Base-by-base conservation (phyloP, 768 basidiomycete genomes). In the Piloderma croceum region DNA sequence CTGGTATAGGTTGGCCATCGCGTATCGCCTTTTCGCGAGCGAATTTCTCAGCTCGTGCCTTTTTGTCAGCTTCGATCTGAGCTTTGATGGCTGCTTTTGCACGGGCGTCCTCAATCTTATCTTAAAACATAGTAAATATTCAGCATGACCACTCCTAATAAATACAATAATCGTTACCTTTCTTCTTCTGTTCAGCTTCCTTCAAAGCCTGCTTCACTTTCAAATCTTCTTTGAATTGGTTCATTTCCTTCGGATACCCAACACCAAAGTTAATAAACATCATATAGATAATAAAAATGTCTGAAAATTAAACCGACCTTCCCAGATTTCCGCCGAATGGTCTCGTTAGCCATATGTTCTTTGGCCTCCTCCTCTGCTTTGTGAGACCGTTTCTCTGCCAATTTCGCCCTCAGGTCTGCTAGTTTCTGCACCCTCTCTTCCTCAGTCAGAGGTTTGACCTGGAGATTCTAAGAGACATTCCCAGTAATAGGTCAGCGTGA, bases 381-480 rank as follows among this genome's bases (percentile, higher is more conserved):
- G 37, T 55, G 62, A 1, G 81, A 71, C 2, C 88, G 79, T 60
- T 97, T 98, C 42, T 72, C 81, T 0, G 76, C 71, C 77, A 97
- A 81, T 65, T 83, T 90, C 39, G 73, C 66, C 19, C 79, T 72
- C 43, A 99, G 64, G 47, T 96, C 94, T 0, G 64, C 78, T 0
- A 98, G 71, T 54, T 81, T 89, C 49, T 79, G 68, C 43, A 79
- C 76, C 71, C 83, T 94, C 63, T 98, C 91, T 53, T 93, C 91
- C 62, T 97, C 92, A 0, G 93, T 97, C 38, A 99, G 61, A 0
- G 94, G 92, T 57, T 90, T 91, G 61, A 97, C 79, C 90, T 90
- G 42, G 46, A 39, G 24, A 19, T 4, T n/a, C 15, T 36, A 21
- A 34, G 31, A 34, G 31, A 42, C n/a, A 18, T 31, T 18, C 18